Evolutionary conservation across 176 grass and related monocot genomes (phyloP).

Genomic region (Rhynchospora pubera): DNA sequence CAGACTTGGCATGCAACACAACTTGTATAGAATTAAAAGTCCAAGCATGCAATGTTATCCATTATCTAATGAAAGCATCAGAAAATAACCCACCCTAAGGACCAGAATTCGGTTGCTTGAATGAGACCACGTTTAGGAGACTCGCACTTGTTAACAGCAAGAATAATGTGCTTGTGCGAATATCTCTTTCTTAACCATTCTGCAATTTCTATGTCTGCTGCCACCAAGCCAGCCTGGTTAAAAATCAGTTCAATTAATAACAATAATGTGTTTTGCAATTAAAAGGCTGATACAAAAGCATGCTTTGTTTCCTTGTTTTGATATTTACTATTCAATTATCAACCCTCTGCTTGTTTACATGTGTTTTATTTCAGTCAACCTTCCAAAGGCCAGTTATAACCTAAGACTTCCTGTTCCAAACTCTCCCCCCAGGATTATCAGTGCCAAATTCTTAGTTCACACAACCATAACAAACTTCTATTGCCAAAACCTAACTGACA

Average conservation of each 20-base stretch:
- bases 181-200: slow-evolving; percentile 86
- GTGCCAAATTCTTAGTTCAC: neutral
- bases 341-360: neutral
- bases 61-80: neutral
- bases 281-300: neutral
- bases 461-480: neutral
- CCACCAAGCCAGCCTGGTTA: slow-evolving; percentile 72
- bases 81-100: slow-evolving; percentile 64
- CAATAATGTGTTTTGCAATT: neutral
- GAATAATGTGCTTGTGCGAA: slow-evolving; percentile 68
- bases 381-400: neutral
- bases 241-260: neutral
- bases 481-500: neutral
- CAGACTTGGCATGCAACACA: neutral
- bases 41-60: neutral
- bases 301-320: neutral
- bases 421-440: neutral
- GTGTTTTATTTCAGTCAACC: neutral
- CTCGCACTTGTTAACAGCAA: slow-evolving; percentile 96
- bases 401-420: neutral
- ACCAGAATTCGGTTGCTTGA: slow-evolving; percentile 97
- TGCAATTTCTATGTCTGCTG: slow-evolving; percentile 87
- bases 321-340: neutral
- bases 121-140: slow-evolving; percentile 78
- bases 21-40: neutral